Evolutionary conservation across 2,329 filamentous ascomycete genomes (phyloP).

Genomic region (Sporothrix variecibatus): DNA sequence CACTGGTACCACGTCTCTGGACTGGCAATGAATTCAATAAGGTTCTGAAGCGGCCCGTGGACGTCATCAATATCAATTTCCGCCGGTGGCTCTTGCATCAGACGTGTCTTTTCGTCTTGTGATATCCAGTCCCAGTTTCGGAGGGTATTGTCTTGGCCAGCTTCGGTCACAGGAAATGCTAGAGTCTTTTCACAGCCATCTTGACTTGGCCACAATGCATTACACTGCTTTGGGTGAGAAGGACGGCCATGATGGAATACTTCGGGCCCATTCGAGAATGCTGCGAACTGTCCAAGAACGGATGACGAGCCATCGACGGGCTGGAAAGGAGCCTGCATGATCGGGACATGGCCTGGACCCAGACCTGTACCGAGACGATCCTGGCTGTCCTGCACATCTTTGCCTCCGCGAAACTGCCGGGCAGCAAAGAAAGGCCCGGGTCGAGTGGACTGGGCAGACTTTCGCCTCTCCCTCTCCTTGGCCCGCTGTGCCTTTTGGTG

Average conservation of each 20-base stretch:
- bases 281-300: neutral
- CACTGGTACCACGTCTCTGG: neutral
- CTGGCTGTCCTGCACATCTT: neutral
- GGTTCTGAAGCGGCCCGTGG: neutral
- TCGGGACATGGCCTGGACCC: neutral
- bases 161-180: no score
- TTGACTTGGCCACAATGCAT: neutral
- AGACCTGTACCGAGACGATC: neutral
- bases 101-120: neutral
- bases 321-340: neutral
- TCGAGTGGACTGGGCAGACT: neutral
- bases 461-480: neutral
- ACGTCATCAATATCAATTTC: neutral
- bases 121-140: constrained; percentile 16
- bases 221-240: neutral
- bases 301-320: neutral
- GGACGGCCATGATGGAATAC: neutral
- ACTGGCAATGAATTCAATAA: constrained; percentile 6
- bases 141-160: neutral
- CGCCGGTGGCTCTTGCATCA: neutral
- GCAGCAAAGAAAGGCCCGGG: neutral
- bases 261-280: neutral
- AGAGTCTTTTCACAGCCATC: no score
- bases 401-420: neutral
- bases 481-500: neutral